These are phyloP conservation scores for Waltergamsia citrina DNA, from an alignment of 2,329 filamentous ascomycete species.

Conservation along the genomic window DNA sequence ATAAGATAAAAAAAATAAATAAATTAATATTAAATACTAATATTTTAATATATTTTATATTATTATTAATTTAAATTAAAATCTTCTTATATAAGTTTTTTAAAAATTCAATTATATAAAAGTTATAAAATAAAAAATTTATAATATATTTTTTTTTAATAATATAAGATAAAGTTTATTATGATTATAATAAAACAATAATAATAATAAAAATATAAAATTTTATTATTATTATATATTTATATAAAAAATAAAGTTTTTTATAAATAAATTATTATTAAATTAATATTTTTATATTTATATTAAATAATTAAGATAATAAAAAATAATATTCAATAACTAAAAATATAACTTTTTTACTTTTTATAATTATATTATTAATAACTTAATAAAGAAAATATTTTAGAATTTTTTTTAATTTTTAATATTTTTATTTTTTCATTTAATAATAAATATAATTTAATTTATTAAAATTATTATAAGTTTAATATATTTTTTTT, in stretches of 20 bases:
- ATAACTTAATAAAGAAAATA: neutral
- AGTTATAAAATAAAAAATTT: neutral
- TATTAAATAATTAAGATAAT: too few species aligned
- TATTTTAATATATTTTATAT: neutral
- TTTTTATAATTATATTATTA: neutral
- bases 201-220: slow-evolving; percentile 14
- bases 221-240: slow-evolving; percentile 8
- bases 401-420: neutral
- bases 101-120: neutral
- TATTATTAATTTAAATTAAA: neutral
- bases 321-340: too few species aligned
- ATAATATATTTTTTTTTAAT: neutral
- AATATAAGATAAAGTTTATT: neutral
- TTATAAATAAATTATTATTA: too few species aligned
- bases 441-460: neutral
- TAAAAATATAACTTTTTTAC: neutral
- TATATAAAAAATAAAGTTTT: neutral
- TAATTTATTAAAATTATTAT: slow-evolving; percentile 5
- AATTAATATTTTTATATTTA: neutral
- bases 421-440: neutral
- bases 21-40: neutral
- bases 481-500: neutral
- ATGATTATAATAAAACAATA: slow-evolving; percentile 4
- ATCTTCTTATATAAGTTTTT: neutral
- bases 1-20: neutral